Evolutionary conservation across 176 grass and related monocot species (phyloP).

Genomic region (Bothriochloa decipiens): DNA sequence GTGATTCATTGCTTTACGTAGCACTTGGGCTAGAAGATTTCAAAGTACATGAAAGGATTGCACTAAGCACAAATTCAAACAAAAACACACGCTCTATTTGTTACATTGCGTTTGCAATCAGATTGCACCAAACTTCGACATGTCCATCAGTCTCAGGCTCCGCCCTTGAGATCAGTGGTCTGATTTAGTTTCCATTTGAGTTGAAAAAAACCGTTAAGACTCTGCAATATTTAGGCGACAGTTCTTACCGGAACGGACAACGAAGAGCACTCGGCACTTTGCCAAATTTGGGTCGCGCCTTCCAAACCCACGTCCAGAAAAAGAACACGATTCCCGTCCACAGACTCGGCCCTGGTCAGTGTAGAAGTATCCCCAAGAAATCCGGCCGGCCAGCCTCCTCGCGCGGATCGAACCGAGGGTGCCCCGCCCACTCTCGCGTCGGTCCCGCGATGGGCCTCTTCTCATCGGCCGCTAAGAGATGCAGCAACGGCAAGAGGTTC

Average conservation of each 20-base stretch:
- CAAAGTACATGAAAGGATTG: no score
- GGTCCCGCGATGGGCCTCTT: conserved; percentile 51
- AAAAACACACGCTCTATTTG: no score
- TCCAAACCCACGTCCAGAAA: background rate
- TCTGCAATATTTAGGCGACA: background rate
- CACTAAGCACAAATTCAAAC: no score
- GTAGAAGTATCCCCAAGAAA: conserved; percentile 51
- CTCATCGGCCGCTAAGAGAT: conserved; percentile 50
- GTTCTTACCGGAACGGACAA: conserved; percentile 12
- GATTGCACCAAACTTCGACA: no score
- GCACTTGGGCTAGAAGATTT: no score
- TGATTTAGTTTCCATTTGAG: no score
- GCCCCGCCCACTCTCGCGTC: conserved; percentile 50
- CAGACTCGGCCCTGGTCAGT: background rate
- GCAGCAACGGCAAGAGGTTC: conserved; percentile 37
- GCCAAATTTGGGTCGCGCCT: conserved; percentile 39
- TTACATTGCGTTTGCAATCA: no score
- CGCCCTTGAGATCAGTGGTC: no score
- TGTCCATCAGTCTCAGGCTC: no score
- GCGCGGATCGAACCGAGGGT: conserved; percentile 51
- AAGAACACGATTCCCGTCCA: conserved; percentile 44
- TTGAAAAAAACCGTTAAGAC: no score
- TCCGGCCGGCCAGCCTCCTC: background rate
- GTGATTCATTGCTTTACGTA: no score
- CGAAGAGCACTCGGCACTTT: background rate